Conservation (phyloP, 805 yeast genomes). For the Yarrowia keelungensis region DNA sequence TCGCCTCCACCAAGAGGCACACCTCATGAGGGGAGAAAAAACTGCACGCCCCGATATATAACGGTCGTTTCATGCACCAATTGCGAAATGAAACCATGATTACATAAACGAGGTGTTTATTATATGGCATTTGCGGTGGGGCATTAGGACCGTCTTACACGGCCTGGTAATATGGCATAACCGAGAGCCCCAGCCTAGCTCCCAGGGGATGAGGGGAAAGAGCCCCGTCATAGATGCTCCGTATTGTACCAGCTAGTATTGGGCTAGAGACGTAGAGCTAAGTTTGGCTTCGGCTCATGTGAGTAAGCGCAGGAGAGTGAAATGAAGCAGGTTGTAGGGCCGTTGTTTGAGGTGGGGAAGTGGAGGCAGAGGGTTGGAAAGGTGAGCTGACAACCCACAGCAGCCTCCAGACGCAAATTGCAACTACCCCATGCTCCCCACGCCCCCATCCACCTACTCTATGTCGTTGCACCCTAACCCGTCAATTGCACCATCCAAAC, state of each 20-base stretch:
- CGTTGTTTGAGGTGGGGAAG: not conserved
- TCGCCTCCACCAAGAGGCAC: not conserved
- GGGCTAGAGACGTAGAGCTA: conserved; percentile 19
- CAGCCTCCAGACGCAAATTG: too few relatives aligned
- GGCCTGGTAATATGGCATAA: not conserved
- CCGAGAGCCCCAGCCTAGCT: not conserved
- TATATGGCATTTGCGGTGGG: not conserved
- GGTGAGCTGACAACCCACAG: too few relatives aligned
- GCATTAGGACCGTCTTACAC: not conserved
- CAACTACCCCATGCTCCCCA: too few relatives aligned
- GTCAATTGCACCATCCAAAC: conserved; percentile 37
- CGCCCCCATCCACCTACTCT: not conserved
- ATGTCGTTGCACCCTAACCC: conserved; percentile 22
- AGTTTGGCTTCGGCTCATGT: conserved; percentile 37
- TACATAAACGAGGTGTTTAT: conserved; percentile 3
- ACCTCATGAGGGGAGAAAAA: not conserved
- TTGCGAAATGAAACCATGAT: conserved; percentile 27
- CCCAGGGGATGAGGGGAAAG: conserved; percentile 9
- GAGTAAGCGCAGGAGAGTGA: conserved; percentile 33
- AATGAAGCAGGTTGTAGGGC: conserved; percentile 3
- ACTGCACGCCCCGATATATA: conserved; percentile 12
- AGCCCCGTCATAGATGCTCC: conserved; percentile 4
- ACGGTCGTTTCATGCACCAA: conserved; percentile 15
- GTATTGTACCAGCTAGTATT: conserved; percentile 22
- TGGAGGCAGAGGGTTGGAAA: too few relatives aligned